These are phyloP conservation scores for Kwoniella botswanensis DNA, from an alignment of 768 basidiomycete species.

Conservation along the genomic window DNA sequence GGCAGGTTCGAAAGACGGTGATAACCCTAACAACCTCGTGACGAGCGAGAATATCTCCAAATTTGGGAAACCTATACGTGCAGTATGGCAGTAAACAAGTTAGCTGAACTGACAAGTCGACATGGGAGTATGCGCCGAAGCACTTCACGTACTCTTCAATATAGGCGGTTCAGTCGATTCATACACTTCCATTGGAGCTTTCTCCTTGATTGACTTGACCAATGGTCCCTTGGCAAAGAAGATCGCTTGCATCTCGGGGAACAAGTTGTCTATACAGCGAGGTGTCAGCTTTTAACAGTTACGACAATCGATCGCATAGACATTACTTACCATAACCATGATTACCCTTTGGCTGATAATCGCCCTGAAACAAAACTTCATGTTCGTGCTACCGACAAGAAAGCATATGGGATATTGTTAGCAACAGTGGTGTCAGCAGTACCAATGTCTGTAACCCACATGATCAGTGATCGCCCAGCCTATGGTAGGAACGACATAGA, in stretches of 20 bases:
- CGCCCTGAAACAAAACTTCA: slow-evolving; percentile 63
- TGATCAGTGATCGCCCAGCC: slow-evolving; percentile 78
- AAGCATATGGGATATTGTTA: background rate
- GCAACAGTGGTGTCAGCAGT: background rate
- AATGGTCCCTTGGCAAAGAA: slow-evolving; percentile 94
- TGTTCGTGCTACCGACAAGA: slow-evolving; percentile 59
- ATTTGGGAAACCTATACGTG: slow-evolving; percentile 72
- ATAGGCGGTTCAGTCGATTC: slow-evolving; percentile 67
- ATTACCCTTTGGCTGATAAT: slow-evolving; percentile 69
- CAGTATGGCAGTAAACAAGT: no score
- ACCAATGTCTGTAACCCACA: slow-evolving; percentile 16
- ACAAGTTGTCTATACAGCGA: slow-evolving; percentile 66
- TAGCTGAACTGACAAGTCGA: slow-evolving; percentile 51
- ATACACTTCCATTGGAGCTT: slow-evolving; percentile 58
- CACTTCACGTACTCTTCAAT: slow-evolving; percentile 27
- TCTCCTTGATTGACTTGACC: slow-evolving; percentile 67
- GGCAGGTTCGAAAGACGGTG: slow-evolving; percentile 13
- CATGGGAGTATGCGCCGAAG: background rate
- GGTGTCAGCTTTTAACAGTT: no score
- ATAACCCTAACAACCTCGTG: slow-evolving; percentile 69
- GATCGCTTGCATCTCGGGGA: slow-evolving; percentile 79
- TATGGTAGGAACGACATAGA: slow-evolving; percentile 80
- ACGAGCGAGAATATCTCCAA: slow-evolving; percentile 84
- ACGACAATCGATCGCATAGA: background rate
- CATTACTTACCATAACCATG: slow-evolving; percentile 71